Conservation (phyloP, 2,329 filamentous ascomycete species). For the Metarhizium guizhouense region DNA sequence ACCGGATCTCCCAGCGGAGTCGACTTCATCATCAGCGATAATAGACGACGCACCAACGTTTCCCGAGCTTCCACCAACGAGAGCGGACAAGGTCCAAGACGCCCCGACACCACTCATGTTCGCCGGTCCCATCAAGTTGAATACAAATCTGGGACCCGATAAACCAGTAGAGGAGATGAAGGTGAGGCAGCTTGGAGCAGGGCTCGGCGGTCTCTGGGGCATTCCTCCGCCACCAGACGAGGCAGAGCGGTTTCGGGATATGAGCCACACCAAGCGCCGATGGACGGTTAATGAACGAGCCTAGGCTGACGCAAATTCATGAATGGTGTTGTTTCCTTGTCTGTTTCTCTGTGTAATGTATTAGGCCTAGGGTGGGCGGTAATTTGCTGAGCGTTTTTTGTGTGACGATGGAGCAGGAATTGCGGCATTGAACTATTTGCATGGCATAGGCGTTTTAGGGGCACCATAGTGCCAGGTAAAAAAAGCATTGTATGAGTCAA, state of each 20-base stretch:
- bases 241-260: slow-evolving; percentile 36
- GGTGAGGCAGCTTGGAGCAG: slow-evolving; percentile 27
- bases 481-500: neutral
- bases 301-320: slow-evolving; percentile 4
- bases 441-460: slow-evolving; percentile 5
- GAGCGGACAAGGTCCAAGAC: neutral
- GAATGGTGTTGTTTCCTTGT: neutral
- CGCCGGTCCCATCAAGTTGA: slow-evolving; percentile 27
- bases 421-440: neutral
- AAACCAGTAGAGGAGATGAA: slow-evolving; percentile 22
- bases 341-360: neutral
- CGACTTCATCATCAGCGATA: neutral
- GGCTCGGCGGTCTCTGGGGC: slow-evolving; percentile 35
- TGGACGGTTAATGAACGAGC: slow-evolving; percentile 47
- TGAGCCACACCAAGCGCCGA: slow-evolving; percentile 38
- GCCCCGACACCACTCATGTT: slow-evolving; percentile 19
- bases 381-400: neutral
- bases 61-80: slow-evolving; percentile 4
- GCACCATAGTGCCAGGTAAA: neutral
- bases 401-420: neutral
- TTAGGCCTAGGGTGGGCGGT: neutral
- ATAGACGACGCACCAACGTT: slow-evolving; percentile 7
- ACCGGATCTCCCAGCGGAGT: neutral
- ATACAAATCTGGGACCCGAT: slow-evolving; percentile 21
- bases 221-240: slow-evolving; percentile 33